Base-by-base conservation (phyloP, 768 basidiomycete species). In the Royoungia palumana region DNA sequence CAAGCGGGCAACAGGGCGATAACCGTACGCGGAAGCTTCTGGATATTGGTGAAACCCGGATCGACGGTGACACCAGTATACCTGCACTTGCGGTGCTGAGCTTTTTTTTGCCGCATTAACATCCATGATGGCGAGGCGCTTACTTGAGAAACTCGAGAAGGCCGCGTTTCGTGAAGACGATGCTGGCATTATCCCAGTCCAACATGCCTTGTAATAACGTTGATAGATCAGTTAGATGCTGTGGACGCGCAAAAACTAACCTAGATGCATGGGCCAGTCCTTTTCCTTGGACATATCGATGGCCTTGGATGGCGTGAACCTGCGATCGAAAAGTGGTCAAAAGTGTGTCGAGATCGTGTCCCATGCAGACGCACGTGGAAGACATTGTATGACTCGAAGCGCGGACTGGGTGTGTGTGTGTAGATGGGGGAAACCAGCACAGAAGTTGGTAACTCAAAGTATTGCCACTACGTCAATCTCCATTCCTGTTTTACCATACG, bases 91-190 rank as follows among this genome's bases (percentile, higher is more conserved):
- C 30, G 44, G 46, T 56, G 53, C 56, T 67, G 51, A 67, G 55
- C 63, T 59, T 14, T 32, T 14, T 32, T 32, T 32, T 54, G 51
- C 54, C 19, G 50, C 47, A 16, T 43, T 48, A 47, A 38, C 25
- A 46, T 36, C 25, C 40, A n/a, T 35, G 22, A 35, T 20, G 16
- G 10, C 39, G 39, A 49, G 34, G 19, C 44, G 55, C 76, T 57
- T 64, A 87, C 87, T 83, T 87, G 55, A 90, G 70, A 63, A 90
- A 90, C 58, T 89, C 87, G 44, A 89, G 73, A 54, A 90, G 70
- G 36, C 80, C 72, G 35, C 88, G 79, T 60, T 90, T 90, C 13
- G 86, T 89, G 63, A 90, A 89, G 24, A 90, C 80, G 53, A 90
- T 87, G 51, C 68, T 79, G 41, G 84, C 87, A 12, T 69, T 63